phyloP scores from a whole-genome alignment of 108 stramenopile species.

The Cyclotella choctawhatcheeana region DNA sequence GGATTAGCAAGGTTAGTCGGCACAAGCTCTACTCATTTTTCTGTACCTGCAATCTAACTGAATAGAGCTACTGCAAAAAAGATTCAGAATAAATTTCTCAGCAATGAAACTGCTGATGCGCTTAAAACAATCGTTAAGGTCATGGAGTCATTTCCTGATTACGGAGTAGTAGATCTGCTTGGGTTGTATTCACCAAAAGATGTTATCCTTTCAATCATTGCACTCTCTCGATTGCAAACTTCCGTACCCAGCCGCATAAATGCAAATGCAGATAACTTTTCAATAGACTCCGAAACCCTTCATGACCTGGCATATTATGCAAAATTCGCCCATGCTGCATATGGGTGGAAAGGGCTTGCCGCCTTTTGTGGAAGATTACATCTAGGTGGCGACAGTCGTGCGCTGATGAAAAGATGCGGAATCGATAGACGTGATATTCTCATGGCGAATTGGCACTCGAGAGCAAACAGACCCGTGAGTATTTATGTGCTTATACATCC shows the following conservation, averaged over 20 bases:
- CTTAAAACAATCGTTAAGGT: conserved; percentile 63
- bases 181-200: conserved; percentile 56
- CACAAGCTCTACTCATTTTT: neutral
- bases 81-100: conserved; percentile 57
- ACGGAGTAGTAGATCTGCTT: conserved; percentile 64
- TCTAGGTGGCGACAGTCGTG: conserved; percentile 54
- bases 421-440: conserved; percentile 56
- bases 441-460: conserved; percentile 57
- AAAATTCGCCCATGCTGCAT: conserved; percentile 65
- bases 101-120: conserved; percentile 54
- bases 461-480: conserved; percentile 59
- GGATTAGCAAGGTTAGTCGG: conserved; percentile 15
- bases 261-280: neutral
- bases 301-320: conserved; percentile 67
- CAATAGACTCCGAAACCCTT: conserved; percentile 50
- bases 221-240: conserved; percentile 54
- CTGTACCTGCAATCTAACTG: neutral
- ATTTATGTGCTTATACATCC: neutral
- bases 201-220: conserved; percentile 43
- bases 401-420: conserved; percentile 54
- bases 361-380: conserved; percentile 64
- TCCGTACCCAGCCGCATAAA: conserved; percentile 22
- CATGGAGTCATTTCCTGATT: conserved; percentile 55
- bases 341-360: conserved; percentile 72
- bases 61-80: neutral